A percentile compares a stretch with the other conserved stretches of the same genome.
Conservation (phyloP, 192 early-diverging fungal genomes). For the Coemansia sp. region DNA sequence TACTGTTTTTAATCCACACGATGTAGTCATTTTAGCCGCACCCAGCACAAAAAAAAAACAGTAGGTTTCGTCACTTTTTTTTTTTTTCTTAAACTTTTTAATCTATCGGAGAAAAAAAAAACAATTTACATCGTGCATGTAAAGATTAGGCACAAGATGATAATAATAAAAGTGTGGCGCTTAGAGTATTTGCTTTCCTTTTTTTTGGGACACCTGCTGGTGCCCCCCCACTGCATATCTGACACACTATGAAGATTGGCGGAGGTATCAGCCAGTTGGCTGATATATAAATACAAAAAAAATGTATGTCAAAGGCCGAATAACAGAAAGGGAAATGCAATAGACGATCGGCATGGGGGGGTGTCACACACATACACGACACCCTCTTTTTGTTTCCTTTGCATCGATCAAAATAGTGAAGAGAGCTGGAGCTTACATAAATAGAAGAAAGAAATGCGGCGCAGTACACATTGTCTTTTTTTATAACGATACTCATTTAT, state of each 20-base stretch:
- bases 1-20: not conserved
- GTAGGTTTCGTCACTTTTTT: not conserved
- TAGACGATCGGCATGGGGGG: not conserved
- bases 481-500: not conserved
- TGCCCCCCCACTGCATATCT: not conserved
- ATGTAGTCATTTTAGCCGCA: not conserved
- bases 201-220: not conserved
- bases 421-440: not conserved
- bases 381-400: not conserved
- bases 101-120: not conserved
- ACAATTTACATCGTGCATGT: constrained; percentile 5
- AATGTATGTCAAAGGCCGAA: not conserved
- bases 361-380: not conserved
- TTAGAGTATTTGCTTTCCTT: not conserved
- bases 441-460: not conserved
- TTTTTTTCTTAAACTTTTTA: not conserved
- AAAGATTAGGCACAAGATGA: not conserved
- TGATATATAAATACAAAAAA: not conserved
- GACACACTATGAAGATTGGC: not conserved
- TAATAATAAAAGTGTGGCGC: not conserved
- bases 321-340: not conserved
- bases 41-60: not conserved
- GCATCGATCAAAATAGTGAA: not conserved
- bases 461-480: not conserved
- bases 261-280: not conserved